phyloP scores from a whole-genome alignment of 1,139 yeast species.

The Fermentozyma sake region DNA sequence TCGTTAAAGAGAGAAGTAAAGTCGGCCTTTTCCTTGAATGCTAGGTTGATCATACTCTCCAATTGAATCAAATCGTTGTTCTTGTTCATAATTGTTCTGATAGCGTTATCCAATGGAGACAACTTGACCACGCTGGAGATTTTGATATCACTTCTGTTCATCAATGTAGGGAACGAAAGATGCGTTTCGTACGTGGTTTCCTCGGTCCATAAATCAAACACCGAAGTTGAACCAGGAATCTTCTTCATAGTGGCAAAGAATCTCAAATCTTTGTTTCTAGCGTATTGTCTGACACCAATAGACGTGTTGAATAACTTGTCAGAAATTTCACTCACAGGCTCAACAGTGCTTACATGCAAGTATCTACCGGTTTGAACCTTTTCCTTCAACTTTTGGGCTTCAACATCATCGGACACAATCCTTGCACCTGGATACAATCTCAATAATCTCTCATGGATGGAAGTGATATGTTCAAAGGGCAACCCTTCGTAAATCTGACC shows the following conservation, averaged over 20 bases:
- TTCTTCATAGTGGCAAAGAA: slow-evolving; percentile 67
- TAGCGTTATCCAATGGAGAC: slow-evolving; percentile 86
- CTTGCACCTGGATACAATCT: slow-evolving; percentile 81
- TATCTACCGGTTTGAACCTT: slow-evolving; percentile 63
- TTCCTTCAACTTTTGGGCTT: slow-evolving; percentile 47
- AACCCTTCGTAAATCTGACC: slow-evolving; percentile 81
- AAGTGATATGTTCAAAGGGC: slow-evolving; percentile 83
- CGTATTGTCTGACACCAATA: slow-evolving; percentile 62
- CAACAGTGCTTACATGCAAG: slow-evolving; percentile 68
- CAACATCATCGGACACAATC: slow-evolving; percentile 63
- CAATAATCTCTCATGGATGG: slow-evolving; percentile 73
- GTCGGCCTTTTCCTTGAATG: slow-evolving; percentile 52
- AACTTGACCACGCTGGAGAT: slow-evolving; percentile 48
- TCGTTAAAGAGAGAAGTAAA: slow-evolving; percentile 53
- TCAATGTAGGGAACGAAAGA: slow-evolving; percentile 81
- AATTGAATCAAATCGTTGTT: slow-evolving; percentile 68
- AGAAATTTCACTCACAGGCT: slow-evolving; percentile 57
- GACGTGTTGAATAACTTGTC: slow-evolving; percentile 46
- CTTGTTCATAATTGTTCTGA: slow-evolving; percentile 61
- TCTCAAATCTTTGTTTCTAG: slow-evolving; percentile 66
- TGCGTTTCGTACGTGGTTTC: slow-evolving; percentile 75
- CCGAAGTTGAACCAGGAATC: slow-evolving; percentile 70
- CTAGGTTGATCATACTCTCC: slow-evolving; percentile 57
- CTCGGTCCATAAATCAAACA: slow-evolving; percentile 82
- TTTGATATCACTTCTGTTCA: slow-evolving; percentile 77